Evolutionary conservation across 805 yeast genomes (phyloP), one percentile per base, ranked within the genome.

Genomic region (Hanseniaspora nectarophila): DNA sequence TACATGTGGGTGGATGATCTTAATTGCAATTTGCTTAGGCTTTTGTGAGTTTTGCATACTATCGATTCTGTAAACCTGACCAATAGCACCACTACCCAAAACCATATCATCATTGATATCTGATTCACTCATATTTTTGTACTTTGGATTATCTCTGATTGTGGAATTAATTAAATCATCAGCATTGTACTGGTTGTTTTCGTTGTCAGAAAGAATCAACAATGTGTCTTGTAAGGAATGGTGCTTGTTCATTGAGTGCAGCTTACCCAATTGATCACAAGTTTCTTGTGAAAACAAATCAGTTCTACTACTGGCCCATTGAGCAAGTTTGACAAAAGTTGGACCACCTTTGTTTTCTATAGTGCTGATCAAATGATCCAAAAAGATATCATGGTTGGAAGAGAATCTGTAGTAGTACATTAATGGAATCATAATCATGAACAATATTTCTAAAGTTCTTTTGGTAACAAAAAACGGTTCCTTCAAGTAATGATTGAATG

Each of bases 221-320:
- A 76, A 75, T 1, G 97, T 87, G 45, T 73, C 72, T 1, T 61
- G 57, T 31, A 85, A 64, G 0, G 83, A 68, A 69, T 92, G 99
- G 5, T 82, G 74, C 54, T 75, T 78, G 9, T 88, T 90, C 61
- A 86, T 78, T 5, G 96, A 85, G 65, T 92, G 99, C 52, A 92
- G 68, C 23, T 75, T 68, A 9, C 85, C 77, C 58, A 92, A 68
- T 61, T 85, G 88, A 21, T 77, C 76, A 64, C 97, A 90, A 65
- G 90, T 67, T 38, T 76, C 85, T 44, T 68, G 70, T 3, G 95
- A 82, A 67, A 92, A 90, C 32, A 92, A 82, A 67, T 92, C 99
- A 0, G 95, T 85, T 65, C 99, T 76, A 10, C 95, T 84, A 2
- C 97, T 97, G 0, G 98, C 98, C 99, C 99, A 92, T 69, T 92